These are phyloP conservation scores for Aspergillus fumigatiaffinis DNA, from an alignment of 2,329 filamentous ascomycete species.

Conservation along the genomic window DNA sequence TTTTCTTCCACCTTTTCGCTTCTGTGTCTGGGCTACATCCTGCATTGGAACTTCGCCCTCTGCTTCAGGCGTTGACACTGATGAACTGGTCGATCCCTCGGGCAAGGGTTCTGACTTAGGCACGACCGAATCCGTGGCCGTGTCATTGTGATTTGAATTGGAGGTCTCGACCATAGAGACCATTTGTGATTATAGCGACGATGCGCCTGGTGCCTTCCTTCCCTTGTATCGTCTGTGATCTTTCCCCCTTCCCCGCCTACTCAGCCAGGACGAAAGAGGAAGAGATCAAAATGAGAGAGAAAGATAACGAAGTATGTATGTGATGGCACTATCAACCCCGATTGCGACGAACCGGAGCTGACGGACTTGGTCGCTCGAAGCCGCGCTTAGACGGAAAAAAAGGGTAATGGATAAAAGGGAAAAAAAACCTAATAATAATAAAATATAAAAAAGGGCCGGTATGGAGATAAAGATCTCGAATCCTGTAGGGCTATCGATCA, in stretches of 20 bases:
- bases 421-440: slow-evolving; percentile 14
- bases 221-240: slow-evolving; percentile 1
- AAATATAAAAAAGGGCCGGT: slow-evolving; percentile 6
- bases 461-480: slow-evolving; percentile 7
- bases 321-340: slow-evolving; percentile 1
- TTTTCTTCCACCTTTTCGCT: slow-evolving; percentile 96
- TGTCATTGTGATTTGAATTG: slow-evolving; percentile 39
- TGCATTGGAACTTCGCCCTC: slow-evolving; percentile 39
- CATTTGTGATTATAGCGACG: slow-evolving; percentile 27
- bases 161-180: slow-evolving; percentile 43
- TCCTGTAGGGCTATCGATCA: slow-evolving; percentile 13
- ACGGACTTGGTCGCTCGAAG: slow-evolving; percentile 1
- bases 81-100: slow-evolving; percentile 43
- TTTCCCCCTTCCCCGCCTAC: slow-evolving; percentile 10
- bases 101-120: slow-evolving; percentile 41
- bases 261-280: not conserved
- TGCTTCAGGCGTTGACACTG: slow-evolving; percentile 45
- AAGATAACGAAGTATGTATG: slow-evolving; percentile 1
- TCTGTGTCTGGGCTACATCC: slow-evolving; percentile 58
- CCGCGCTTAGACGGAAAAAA: not conserved
- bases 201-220: slow-evolving; percentile 3
- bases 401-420: slow-evolving; percentile 1
- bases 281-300: slow-evolving; percentile 1
- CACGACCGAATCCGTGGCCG: slow-evolving; percentile 37
- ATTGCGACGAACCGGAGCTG: not conserved